Percentiles rank a stretch among this genome's conserved stretches.
Evolutionary conservation across 495 filamentous ascomycete species (phyloP).

Genomic region (Chaetomium fimeti): DNA sequence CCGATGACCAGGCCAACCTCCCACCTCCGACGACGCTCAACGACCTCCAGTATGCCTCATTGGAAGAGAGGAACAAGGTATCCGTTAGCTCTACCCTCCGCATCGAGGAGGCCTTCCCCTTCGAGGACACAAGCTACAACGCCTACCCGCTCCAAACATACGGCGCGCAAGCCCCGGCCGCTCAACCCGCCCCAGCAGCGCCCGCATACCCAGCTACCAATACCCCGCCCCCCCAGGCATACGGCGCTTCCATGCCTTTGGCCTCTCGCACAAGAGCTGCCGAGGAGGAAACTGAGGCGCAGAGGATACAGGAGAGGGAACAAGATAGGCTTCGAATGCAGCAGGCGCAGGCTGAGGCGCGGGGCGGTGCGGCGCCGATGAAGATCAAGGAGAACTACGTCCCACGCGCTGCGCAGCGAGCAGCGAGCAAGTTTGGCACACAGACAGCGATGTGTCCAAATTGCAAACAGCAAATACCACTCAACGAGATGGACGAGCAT

Average conservation of each 20-base stretch:
- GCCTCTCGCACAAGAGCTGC: slow-evolving; percentile 30
- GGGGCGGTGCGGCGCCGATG: slow-evolving; percentile 70
- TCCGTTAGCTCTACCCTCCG: slow-evolving; percentile 76
- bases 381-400: slow-evolving; percentile 93
- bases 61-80: slow-evolving; percentile 90
- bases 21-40: slow-evolving; percentile 85
- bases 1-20: slow-evolving; percentile 80
- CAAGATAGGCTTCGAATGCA: slow-evolving; percentile 70
- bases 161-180: slow-evolving; percentile 31
- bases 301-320: slow-evolving; percentile 63
- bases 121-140: slow-evolving; percentile 56
- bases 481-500: slow-evolving; percentile 84
- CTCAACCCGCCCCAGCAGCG: slow-evolving; percentile 29
- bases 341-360: slow-evolving; percentile 74
- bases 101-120: slow-evolving; percentile 94
- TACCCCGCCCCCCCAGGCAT: slow-evolving; percentile 39
- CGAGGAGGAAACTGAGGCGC: slow-evolving; percentile 64
- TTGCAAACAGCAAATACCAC: slow-evolving; percentile 84
- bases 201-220: slow-evolving; percentile 42
- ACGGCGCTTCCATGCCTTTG: slow-evolving; percentile 32
- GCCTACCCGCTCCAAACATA: slow-evolving; percentile 36
- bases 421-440: slow-evolving; percentile 59
- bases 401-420: slow-evolving; percentile 72
- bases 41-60: slow-evolving; percentile 87
- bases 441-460: slow-evolving; percentile 85